Conservation (phyloP, 331 rosid species). For the Pyracantha coccinea region DNA sequence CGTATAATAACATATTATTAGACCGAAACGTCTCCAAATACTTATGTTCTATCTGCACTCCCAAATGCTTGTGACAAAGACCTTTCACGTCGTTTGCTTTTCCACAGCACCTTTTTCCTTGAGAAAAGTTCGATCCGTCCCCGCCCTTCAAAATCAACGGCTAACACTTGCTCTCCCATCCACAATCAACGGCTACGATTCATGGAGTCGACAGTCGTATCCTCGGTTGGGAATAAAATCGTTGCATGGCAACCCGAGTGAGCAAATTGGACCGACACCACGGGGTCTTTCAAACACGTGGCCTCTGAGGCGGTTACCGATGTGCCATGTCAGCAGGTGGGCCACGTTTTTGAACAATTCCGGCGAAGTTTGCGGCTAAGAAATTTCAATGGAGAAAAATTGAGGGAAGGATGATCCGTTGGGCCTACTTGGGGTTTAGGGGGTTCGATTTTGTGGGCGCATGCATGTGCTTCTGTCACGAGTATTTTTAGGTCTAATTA, state of each 20-base stretch:
- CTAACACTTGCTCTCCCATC: background rate
- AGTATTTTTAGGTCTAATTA: constrained; percentile 2
- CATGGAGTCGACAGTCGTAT: constrained; percentile 10
- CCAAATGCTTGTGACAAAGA: background rate
- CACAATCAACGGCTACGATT: background rate
- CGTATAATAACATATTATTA: no score
- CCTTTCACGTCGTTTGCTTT: background rate
- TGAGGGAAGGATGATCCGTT: background rate
- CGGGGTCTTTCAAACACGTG: constrained; percentile 16
- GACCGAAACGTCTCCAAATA: no score
- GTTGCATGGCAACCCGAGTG: background rate
- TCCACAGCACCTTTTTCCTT: background rate
- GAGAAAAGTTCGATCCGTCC: background rate
- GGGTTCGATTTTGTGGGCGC: constrained; percentile 45
- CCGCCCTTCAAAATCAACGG: constrained; percentile 6
- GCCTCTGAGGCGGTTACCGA: background rate
- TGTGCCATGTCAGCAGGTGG: constrained; percentile 36
- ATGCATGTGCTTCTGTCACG: constrained; percentile 49
- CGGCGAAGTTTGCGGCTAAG: constrained; percentile 42
- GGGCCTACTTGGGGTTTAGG: constrained; percentile 40
- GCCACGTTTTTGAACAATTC: constrained; percentile 8
- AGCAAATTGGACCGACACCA: constrained; percentile 6
- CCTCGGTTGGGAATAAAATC: constrained; percentile 4
- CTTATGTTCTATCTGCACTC: no score
- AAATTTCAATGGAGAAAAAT: background rate